Base-by-base conservation (phyloP, 106 monocot genomes). In the Acorus calamus region DNA sequence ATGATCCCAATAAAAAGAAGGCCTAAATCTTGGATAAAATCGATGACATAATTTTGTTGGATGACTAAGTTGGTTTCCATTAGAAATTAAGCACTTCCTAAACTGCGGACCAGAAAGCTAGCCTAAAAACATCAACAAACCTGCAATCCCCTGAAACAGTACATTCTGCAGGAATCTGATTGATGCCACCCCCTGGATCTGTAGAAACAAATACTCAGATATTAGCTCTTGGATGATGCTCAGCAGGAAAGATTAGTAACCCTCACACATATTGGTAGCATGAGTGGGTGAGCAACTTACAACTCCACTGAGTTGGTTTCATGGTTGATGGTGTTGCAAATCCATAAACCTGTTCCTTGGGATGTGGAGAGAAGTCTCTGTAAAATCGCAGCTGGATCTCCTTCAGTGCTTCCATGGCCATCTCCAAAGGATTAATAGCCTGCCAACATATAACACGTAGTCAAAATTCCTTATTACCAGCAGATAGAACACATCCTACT, bases 221-320 rank as follows among this genome's bases (percentile, higher is more conserved):
- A 28, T 28, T 1, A 28, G 28, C 0, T 28, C 28, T 28, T 28
- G 28, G 28, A 28, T 28, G 28, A 28, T 1, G 0, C 28, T 28
- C 28, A 28, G 1, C 1, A 1, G 28, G 28, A 28, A 28, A 28
- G 28, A 28, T 28, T 28, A 28, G 28, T 28, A 28, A 28, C 28
- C 1, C 28, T 28, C 28, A 28, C n/a, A 9, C 8, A 10, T 3
- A 11, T 62, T 44, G 46, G 45, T 47, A 62, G 8, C 2, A 4
- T 6, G 5, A 28, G 54, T 44, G 60, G 42, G 12, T 45, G 44
- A 50, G 47, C 46, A 63, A 76, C 91, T 80, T 88, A 98, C 96
- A 98, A 61, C 66, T 77, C 96, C 96, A 98, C 62, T 98, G 85
- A 65, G 96, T 98, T 65, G 96, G 96, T 70, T 98, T 98, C 74